These are phyloP conservation scores for Thelonectria rubi DNA, from an alignment of 2,329 filamentous ascomycete species.

Conservation along the genomic window DNA sequence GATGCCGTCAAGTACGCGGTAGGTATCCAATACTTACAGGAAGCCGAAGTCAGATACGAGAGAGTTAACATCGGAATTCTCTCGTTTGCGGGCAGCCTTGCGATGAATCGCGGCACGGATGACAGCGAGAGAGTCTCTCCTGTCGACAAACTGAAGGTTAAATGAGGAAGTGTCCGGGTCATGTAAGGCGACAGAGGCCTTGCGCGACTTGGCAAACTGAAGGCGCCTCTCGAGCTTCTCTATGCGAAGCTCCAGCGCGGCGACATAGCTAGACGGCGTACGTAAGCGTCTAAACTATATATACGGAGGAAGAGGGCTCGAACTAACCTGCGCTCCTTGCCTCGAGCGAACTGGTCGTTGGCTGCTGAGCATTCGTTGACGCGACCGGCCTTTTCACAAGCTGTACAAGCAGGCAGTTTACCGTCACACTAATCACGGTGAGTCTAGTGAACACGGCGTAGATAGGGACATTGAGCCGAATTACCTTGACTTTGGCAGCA, in stretches of 20 bases:
- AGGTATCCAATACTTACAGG: constrained; percentile 63
- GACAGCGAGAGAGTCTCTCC: constrained; percentile 69
- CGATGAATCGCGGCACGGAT: constrained; percentile 71
- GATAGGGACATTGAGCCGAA: not conserved
- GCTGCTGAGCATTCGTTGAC: constrained; percentile 90
- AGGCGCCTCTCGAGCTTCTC: constrained; percentile 87
- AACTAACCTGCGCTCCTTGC: constrained; percentile 85
- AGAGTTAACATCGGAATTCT: constrained; percentile 89
- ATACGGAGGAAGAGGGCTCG: not conserved
- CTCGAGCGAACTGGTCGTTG: constrained; percentile 93
- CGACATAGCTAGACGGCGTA: constrained; percentile 75
- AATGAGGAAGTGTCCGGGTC: constrained; percentile 59
- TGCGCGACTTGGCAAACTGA: constrained; percentile 73
- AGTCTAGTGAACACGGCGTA: constrained; percentile 10
- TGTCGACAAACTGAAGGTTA: constrained; percentile 55
- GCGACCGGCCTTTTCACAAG: constrained; percentile 90
- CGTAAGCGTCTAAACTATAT: constrained; percentile 19
- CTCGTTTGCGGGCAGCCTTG: constrained; percentile 70
- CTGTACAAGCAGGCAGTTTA: constrained; percentile 92
- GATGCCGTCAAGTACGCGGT: not conserved
- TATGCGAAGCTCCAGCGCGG: constrained; percentile 89
- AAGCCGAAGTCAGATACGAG: constrained; percentile 94
- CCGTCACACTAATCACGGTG: constrained; percentile 78
- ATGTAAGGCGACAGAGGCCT: constrained; percentile 73
- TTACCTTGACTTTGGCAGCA: constrained; percentile 88